Conservation (phyloP, 345 rosid genomes). For the Eucalyptus regnans region DNA sequence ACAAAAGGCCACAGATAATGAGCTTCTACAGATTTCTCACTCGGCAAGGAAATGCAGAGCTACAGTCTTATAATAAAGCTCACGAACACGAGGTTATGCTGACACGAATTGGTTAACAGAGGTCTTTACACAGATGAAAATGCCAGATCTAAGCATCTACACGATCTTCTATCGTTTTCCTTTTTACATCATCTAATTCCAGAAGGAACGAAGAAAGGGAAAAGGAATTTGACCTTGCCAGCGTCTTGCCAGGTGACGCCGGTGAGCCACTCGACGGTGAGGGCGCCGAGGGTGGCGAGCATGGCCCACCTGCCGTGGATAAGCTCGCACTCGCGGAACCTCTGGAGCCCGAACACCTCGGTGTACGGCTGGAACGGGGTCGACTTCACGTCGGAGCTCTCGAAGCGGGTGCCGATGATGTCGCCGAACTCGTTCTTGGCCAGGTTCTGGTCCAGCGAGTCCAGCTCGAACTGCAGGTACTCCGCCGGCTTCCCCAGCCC, state of each 20-base stretch:
- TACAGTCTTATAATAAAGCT: not conserved
- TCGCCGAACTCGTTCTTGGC: constrained; percentile 48
- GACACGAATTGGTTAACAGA: not conserved
- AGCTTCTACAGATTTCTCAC: not conserved
- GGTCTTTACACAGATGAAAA: not conserved
- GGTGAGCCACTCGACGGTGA: constrained; percentile 62
- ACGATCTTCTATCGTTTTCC: not conserved
- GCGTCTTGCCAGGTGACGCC: constrained; percentile 84
- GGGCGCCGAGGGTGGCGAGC: constrained; percentile 73
- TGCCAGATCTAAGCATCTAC: too few species aligned
- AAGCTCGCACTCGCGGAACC: constrained; percentile 76
- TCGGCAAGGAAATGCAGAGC: not conserved
- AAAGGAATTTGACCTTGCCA: constrained; percentile 33
- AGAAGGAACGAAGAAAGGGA: not conserved
- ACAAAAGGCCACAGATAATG: not conserved
- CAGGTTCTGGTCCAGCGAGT: constrained; percentile 72
- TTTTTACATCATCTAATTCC: not conserved
- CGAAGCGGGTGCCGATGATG: constrained; percentile 47
- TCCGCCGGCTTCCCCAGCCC: constrained; percentile 66
- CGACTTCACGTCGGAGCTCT: constrained; percentile 31
- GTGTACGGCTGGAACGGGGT: constrained; percentile 67
- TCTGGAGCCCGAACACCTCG: constrained; percentile 66
- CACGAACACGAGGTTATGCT: not conserved
- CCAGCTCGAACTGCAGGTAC: constrained; percentile 62
- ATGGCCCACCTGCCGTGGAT: constrained; percentile 81